Base-by-base conservation (phyloP, 2,329 filamentous ascomycete genomes). In the Delphinella strobiligena region DNA sequence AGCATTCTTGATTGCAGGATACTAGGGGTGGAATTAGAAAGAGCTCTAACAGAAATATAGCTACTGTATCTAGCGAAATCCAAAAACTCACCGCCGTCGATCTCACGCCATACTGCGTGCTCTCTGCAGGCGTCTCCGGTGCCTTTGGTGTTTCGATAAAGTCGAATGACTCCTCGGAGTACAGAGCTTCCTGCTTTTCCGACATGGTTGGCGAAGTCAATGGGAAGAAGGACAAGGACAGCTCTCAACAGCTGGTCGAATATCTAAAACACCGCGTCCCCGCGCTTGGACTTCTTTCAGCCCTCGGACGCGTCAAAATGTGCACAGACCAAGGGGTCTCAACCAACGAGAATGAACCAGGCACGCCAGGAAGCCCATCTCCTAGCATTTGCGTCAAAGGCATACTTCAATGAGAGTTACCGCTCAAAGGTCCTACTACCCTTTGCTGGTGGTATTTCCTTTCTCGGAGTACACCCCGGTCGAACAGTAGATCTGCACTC, bases 1-100 rank as follows among this genome's bases (percentile, higher is more conserved):
- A 36, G 80, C 84, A 76, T 96, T 96, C 60, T 93, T 84, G 67
- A 96, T 96, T 45, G 86, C 67, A 22, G 85, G 81, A 55, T 78
- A 89, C 88, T 93, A 56, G 49, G 48, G 15, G 16, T n/a, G 11
- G 17, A 12, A 10, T 34, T 17, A 43, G 34, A 31, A 11, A 12
- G 7, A 27, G 19, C 27, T 10, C 14, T 12, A 33, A 24, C 29
- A 31, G 19, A 32, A 19, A 16, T 37, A 19, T n/a, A 39, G 37
- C 18, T 18, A 12, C 33, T 30, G 32, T n/a, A n/a, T n/a, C n/a
- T n/a, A n/a, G n/a, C n/a, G n/a, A n/a, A n/a, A n/a, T n/a, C 45
- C 35, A 46, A 38, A 41, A 24, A 59, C 72, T 51, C 64, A 79
- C 75, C 49, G 69, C 64, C 38, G 76, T 79, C 31, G 71, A 76